Evolutionary conservation across 2,329 filamentous ascomycete species (phyloP), one percentile per base, ranked within the genome.

Genomic region (Nigrograna mackinnonii): DNA sequence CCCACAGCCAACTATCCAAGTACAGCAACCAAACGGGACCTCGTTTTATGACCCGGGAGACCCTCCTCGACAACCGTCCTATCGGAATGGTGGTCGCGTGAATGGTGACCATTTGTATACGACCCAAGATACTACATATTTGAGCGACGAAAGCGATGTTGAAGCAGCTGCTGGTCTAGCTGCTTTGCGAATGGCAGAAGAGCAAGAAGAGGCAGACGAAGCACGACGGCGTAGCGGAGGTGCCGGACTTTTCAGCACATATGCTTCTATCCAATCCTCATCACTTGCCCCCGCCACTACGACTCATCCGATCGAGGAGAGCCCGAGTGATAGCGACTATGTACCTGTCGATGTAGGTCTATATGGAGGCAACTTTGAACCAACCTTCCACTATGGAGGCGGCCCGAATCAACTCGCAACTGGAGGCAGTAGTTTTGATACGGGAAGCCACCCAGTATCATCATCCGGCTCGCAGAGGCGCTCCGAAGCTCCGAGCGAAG

Each of bases 111-210:
- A 73, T 47, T 61, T 70, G 9, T 72, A 40, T n/a, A 50, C 57
- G 7, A 12, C 17, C 21, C 44, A 42, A 5, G 55, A 56, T 31
- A 56, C 62, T 4, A 55, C 49, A 7, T 68, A 67, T 40, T 52
- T 55, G 3, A 69, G 77, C 49, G 87, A 92, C 41, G 90, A 95
- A 37, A 95, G 90, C 60, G 92, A 97, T 61, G 84, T 87, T 0
- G 92, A 96, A 67, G 92, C 87, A 16, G 85, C 87, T 28, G 89
- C 89, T 46, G 92, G 94, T 13, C 73, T 95, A 38, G 81, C 88
- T 62, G 91, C 91, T 52, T 83, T 97, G 79, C 84, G 84, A 44
- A 83, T 91, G 70, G 91, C 90, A 4, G 90, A 95, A 47, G 82
- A 90, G 64, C 78, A 84, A 63, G 88, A 95, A 46, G 83, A 84